Evolutionary conservation across 768 basidiomycete genomes (phyloP).

Genomic region (Holtermanniella nyarrowii): DNA sequence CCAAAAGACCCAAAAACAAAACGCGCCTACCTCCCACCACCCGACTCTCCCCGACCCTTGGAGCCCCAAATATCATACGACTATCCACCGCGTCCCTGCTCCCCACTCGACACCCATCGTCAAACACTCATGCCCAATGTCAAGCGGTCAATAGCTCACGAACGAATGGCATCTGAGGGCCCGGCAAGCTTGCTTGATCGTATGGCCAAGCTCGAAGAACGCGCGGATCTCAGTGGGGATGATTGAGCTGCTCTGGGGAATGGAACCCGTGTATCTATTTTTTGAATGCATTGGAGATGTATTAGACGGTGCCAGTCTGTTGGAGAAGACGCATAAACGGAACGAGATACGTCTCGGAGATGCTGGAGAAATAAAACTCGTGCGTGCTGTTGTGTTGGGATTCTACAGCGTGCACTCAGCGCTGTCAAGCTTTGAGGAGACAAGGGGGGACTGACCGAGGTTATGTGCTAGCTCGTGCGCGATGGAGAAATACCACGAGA

Average conservation of each 20-base stretch:
- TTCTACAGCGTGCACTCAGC: slow-evolving; percentile 9
- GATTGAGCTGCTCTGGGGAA: too few species aligned
- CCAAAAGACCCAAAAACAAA: slow-evolving; percentile 20
- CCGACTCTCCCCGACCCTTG: slow-evolving; percentile 15
- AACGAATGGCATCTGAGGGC: too few species aligned
- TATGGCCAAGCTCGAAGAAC: too few species aligned
- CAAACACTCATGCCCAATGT: too few species aligned
- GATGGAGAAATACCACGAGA: slow-evolving; percentile 84
- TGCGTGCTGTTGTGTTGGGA: slow-evolving; percentile 72
- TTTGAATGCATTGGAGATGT: background rate
- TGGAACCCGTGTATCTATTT: background rate
- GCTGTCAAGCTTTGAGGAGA: background rate
- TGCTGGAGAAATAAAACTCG: slow-evolving; percentile 86
- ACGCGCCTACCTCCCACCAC: slow-evolving; percentile 12
- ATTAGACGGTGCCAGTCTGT: background rate
- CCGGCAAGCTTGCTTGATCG: too few species aligned
- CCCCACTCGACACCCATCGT: background rate
- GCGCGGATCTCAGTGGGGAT: too few species aligned
- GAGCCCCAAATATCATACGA: background rate
- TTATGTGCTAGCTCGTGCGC: slow-evolving; percentile 51
- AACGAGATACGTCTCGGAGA: slow-evolving; percentile 55
- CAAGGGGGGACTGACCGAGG: slow-evolving; percentile 14
- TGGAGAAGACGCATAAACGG: slow-evolving; percentile 29
- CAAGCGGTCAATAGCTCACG: too few species aligned
- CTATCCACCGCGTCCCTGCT: background rate